Conservation (phyloP, 148 eudicot genomes). For the Diospyros kaki region DNA sequence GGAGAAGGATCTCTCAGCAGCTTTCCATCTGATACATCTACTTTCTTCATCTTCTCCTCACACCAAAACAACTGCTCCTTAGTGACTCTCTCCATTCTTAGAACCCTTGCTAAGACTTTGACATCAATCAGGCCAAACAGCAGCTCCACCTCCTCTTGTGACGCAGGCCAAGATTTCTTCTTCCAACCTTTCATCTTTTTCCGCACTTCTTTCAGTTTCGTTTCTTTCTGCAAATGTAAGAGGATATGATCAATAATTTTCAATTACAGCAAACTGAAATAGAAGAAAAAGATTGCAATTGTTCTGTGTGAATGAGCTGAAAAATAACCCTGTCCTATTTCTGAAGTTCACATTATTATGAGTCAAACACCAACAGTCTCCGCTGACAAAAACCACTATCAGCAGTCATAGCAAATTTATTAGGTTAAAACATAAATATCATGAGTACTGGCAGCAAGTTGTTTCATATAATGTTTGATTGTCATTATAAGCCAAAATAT, state of each 20-base stretch:
- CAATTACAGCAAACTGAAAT: background rate
- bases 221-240: conserved; percentile 52
- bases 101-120: conserved; percentile 58
- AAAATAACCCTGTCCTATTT: background rate
- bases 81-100: conserved; percentile 62
- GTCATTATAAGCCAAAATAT: background rate
- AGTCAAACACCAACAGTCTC: background rate
- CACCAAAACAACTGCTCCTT: conserved; percentile 90
- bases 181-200: conserved; percentile 72
- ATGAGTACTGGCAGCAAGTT: background rate
- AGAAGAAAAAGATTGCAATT: background rate
- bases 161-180: conserved; percentile 74
- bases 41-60: conserved; percentile 82
- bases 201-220: conserved; percentile 75
- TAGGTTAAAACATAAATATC: background rate
- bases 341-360: background rate
- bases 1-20: conserved; percentile 89
- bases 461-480: background rate
- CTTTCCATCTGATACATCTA: conserved; percentile 52
- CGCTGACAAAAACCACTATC: background rate
- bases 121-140: conserved; percentile 67
- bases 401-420: background rate
- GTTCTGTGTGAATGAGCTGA: background rate
- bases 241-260: background rate
- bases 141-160: conserved; percentile 61